These are phyloP conservation scores for Rubia balearica DNA, from an alignment of 305 asterid species.

Conservation along the genomic window DNA sequence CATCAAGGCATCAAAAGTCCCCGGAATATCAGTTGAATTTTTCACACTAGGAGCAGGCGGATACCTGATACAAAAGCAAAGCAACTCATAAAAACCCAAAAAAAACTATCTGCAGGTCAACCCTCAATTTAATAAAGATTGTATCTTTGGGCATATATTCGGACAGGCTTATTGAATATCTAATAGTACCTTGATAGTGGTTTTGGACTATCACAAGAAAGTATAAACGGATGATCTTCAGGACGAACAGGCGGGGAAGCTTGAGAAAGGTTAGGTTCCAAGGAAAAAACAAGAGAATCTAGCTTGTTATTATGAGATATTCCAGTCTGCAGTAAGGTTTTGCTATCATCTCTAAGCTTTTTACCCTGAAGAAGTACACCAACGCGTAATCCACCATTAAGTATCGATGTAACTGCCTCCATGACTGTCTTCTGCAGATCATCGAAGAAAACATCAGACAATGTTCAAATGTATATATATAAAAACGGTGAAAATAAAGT, in stretches of 20 bases:
- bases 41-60: constrained; percentile 10
- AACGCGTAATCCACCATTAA: constrained; percentile 70
- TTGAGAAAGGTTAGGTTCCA: constrained; percentile 57
- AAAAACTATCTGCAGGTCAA: background rate
- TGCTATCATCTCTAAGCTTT: constrained; percentile 79
- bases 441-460: constrained; percentile 3
- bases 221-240: constrained; percentile 18
- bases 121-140: background rate
- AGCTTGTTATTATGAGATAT: constrained; percentile 59
- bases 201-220: constrained; percentile 22
- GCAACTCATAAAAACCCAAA: constrained; percentile 3
- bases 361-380: constrained; percentile 94
- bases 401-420: constrained; percentile 85
- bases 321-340: constrained; percentile 80
- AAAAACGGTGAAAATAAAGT: background rate
- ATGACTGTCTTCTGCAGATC: constrained; percentile 61
- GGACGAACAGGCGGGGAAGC: constrained; percentile 18
- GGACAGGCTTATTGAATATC: constrained; percentile 3
- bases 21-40: constrained; percentile 8
- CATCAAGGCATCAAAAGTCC: constrained; percentile 14
- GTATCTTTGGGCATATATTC: background rate
- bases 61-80: constrained; percentile 16
- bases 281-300: constrained; percentile 66
- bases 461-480: background rate
- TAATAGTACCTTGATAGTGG: constrained; percentile 43